Conservation (phyloP, 1,284 basidiomycete genomes). For the Farysia itapuensis region DNA sequence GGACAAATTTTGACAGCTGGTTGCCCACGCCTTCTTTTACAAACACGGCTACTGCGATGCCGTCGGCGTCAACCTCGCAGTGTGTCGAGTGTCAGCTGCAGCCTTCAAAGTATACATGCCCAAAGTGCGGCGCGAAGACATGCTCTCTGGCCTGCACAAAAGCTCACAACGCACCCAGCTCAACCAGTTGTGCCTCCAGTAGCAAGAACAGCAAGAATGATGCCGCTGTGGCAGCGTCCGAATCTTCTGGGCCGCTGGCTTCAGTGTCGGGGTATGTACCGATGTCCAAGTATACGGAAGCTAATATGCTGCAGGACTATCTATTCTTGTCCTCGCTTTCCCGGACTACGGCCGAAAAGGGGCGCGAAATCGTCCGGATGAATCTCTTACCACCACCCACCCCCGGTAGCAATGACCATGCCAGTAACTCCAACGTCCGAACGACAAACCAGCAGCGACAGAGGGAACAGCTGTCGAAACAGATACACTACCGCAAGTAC, state of each 20-base stretch:
- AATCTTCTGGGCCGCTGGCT: too few relatives aligned
- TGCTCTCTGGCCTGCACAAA: conserved; percentile 21
- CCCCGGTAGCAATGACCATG: neutral
- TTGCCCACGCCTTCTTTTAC: too few relatives aligned
- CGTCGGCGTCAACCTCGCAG: conserved; percentile 3
- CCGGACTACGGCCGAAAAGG: conserved; percentile 6
- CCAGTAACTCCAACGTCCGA: neutral
- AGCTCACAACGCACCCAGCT: conserved; percentile 12
- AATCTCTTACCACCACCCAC: conserved; percentile 13
- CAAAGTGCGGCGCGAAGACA: conserved; percentile 8
- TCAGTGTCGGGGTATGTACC: conserved; percentile 12
- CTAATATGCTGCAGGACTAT: conserved; percentile 19
- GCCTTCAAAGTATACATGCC: conserved; percentile 32
- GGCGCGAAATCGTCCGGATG: conserved; percentile 7
- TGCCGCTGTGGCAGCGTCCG: too few relatives aligned
- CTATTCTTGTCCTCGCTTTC: conserved; percentile 21
- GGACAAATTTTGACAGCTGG: too few relatives aligned
- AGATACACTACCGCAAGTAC: conserved; percentile 19
- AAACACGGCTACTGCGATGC: too few relatives aligned
- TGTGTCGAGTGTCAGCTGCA: conserved; percentile 5
- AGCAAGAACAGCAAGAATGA: neutral
- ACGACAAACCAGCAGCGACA: conserved; percentile 18
- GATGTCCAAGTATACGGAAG: conserved; percentile 10
- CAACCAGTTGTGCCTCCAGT: neutral
- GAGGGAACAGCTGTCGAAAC: conserved; percentile 21